These are phyloP conservation scores for Populus deltoides DNA, from an alignment of 345 rosid genomes.

Conservation along the genomic window DNA sequence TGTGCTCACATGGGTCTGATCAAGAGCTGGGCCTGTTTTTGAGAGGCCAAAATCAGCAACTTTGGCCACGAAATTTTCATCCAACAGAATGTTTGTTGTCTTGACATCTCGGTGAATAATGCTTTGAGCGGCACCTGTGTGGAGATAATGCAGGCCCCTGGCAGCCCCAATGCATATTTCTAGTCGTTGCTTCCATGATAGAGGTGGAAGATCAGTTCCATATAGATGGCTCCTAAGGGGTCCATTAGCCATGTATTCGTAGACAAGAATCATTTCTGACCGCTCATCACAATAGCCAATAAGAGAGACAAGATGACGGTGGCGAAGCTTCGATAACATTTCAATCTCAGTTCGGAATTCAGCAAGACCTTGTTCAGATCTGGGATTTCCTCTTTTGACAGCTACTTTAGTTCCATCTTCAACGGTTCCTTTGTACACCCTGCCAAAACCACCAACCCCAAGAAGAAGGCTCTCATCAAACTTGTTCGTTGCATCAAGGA, in stretches of 20 bases:
- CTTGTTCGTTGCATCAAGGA: slow-evolving; percentile 86
- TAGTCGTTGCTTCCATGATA: slow-evolving; percentile 94
- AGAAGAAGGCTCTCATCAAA: slow-evolving; percentile 85
- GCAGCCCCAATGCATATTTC: slow-evolving; percentile 99
- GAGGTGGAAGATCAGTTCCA: slow-evolving; percentile 77
- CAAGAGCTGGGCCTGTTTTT: slow-evolving; percentile 85
- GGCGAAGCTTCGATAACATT: slow-evolving; percentile 95
- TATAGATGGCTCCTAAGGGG: slow-evolving; percentile 94
- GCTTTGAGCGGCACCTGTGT: slow-evolving; percentile 97
- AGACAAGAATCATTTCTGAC: slow-evolving; percentile 91
- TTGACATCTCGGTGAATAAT: slow-evolving; percentile 97
- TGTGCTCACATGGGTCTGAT: slow-evolving; percentile 96
- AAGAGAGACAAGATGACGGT: slow-evolving; percentile 96
- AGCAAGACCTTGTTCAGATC: slow-evolving; percentile 97
- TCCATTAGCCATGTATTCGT: slow-evolving; percentile 98
- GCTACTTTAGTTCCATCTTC: slow-evolving; percentile 90
- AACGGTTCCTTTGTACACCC: slow-evolving; percentile 86
- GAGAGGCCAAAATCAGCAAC: slow-evolving; percentile 99
- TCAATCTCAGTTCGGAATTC: slow-evolving; percentile 98
- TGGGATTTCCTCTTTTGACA: slow-evolving; percentile 97
- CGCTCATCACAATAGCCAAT: slow-evolving; percentile 95
- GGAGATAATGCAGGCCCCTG: slow-evolving; percentile 94
- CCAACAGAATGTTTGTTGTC: slow-evolving; percentile 92
- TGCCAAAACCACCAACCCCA: slow-evolving; percentile 97
- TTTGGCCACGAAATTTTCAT: slow-evolving; percentile 89